Evolutionary conservation across 2,329 filamentous ascomycete species (phyloP).

Genomic region (Xylariaceae sp.): DNA sequence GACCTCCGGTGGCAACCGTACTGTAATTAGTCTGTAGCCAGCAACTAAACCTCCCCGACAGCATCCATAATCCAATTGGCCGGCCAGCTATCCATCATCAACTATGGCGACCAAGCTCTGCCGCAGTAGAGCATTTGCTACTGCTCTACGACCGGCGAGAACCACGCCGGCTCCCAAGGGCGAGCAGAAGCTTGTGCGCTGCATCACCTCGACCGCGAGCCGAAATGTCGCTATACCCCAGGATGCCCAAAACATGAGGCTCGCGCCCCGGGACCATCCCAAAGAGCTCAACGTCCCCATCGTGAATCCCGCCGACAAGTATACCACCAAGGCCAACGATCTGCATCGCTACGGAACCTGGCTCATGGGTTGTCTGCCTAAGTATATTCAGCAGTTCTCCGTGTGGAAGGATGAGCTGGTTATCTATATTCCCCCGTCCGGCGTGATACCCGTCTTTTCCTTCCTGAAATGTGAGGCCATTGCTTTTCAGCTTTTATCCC

Average conservation of each 20-base stretch:
- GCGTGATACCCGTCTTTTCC: slow-evolving; percentile 83
- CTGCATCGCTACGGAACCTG: slow-evolving; percentile 95
- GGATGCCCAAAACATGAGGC: slow-evolving; percentile 63
- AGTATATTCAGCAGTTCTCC: slow-evolving; percentile 98
- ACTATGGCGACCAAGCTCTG: slow-evolving; percentile 60
- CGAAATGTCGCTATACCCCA: slow-evolving; percentile 54
- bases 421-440: slow-evolving; percentile 84
- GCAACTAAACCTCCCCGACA: no score
- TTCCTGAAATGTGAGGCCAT: slow-evolving; percentile 74
- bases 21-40: no score
- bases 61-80: slow-evolving; percentile 42
- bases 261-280: slow-evolving; percentile 53
- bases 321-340: slow-evolving; percentile 77
- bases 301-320: slow-evolving; percentile 91
- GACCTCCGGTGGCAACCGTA: neutral
- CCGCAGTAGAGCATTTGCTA: slow-evolving; percentile 52
- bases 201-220: slow-evolving; percentile 48
- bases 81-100: slow-evolving; percentile 33
- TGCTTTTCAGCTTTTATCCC: neutral
- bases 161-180: slow-evolving; percentile 40
- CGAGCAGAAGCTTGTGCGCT: slow-evolving; percentile 39
- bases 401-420: slow-evolving; percentile 99
- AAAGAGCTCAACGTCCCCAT: slow-evolving; percentile 71
- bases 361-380: slow-evolving; percentile 92
- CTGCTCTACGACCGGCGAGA: slow-evolving; percentile 52